A percentile compares a stretch with the other conserved stretches of the same genome.
phyloP scores from a whole-genome alignment of 179 eudicot genomes.

The Vitellaria paradoxa region DNA sequence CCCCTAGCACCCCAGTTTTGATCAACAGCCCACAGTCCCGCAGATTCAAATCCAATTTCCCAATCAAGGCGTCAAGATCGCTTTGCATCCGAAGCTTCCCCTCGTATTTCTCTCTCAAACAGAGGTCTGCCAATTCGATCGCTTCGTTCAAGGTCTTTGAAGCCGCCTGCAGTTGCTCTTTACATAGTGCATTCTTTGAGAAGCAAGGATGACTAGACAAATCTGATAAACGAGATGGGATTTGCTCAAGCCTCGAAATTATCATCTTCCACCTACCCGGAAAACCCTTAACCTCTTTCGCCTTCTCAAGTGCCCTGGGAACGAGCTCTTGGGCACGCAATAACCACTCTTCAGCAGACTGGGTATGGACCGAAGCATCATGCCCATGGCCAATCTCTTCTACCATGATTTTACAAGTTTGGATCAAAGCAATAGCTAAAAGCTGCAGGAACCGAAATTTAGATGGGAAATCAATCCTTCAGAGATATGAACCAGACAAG shows the following conservation, averaged over 20 bases:
- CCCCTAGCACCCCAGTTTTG: constrained; percentile 85
- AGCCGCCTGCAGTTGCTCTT: constrained; percentile 81
- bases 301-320: constrained; percentile 62
- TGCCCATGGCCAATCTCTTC: constrained; percentile 13
- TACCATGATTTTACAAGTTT: constrained; percentile 26
- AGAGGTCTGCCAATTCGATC: constrained; percentile 56
- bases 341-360: constrained; percentile 42
- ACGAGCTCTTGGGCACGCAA: constrained; percentile 57
- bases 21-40: constrained; percentile 80
- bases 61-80: constrained; percentile 67
- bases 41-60: constrained; percentile 78
- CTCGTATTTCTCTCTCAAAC: constrained; percentile 67
- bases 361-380: constrained; percentile 3
- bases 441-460: neutral
- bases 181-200: constrained; percentile 74
- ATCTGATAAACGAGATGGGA: constrained; percentile 69
- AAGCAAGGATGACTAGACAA: constrained; percentile 93
- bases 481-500: neutral
- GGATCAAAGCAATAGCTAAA: neutral
- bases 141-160: constrained; percentile 64
- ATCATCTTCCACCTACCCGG: constrained; percentile 83
- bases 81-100: constrained; percentile 97
- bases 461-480: neutral
- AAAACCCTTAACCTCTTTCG: constrained; percentile 67
- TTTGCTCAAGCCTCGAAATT: constrained; percentile 62